Percentiles rank a stretch among this genome's conserved stretches.
These are phyloP conservation scores for Penicillium crystallinum DNA, from an alignment of 495 filamentous ascomycete species.

Conservation along the genomic window DNA sequence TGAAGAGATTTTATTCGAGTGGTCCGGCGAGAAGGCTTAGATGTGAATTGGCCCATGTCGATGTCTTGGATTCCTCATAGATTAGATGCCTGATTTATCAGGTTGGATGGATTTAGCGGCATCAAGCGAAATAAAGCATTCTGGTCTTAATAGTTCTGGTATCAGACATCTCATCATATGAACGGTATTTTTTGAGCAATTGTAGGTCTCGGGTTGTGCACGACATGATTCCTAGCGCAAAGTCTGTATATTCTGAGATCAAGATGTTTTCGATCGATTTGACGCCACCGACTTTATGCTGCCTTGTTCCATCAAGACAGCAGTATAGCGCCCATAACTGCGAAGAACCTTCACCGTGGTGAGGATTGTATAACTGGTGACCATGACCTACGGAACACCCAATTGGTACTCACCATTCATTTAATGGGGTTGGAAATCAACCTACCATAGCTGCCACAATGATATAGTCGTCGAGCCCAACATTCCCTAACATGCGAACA, in stretches of 20 bases:
- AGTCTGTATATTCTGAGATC: constrained; percentile 31
- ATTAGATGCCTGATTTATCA: background rate
- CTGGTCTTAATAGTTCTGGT: no score
- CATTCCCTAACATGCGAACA: constrained; percentile 28
- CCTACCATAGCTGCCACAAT: background rate
- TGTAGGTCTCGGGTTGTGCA: constrained; percentile 42
- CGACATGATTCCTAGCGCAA: constrained; percentile 35
- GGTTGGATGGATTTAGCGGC: background rate
- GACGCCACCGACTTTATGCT: background rate
- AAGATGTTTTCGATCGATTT: constrained; percentile 12
- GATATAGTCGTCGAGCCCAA: constrained; percentile 5
- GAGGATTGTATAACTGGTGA: constrained; percentile 17
- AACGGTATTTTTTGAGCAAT: constrained; percentile 28
- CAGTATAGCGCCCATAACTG: constrained; percentile 21
- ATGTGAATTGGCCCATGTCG: no score
- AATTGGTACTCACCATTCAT: background rate
- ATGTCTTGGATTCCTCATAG: background rate
- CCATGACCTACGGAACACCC: constrained; percentile 11
- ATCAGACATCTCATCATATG: no score
- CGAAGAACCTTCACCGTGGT: constrained; percentile 18
- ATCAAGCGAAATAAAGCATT: background rate
- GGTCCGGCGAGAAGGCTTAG: constrained; percentile 43
- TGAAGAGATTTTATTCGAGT: constrained; percentile 53
- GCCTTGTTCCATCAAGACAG: background rate
- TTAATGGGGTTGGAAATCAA: background rate